Evolutionary conservation across 495 filamentous ascomycete species (phyloP).

Genomic region (Podospora appendiculata): DNA sequence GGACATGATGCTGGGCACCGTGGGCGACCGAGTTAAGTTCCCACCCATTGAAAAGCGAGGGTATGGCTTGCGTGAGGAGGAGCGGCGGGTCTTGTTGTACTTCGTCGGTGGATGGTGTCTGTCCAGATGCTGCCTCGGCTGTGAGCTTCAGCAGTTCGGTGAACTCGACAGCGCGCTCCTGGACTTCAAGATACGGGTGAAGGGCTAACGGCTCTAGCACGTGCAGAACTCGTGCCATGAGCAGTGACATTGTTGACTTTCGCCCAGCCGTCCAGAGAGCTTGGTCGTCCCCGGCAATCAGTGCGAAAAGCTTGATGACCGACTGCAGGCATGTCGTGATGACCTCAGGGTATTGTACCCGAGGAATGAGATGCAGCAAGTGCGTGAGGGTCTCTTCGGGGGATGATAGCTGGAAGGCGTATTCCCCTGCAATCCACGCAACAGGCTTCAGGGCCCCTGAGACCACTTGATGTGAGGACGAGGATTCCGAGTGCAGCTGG

Average conservation of each 20-base stretch:
- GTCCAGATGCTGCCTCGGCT: slow-evolving; percentile 66
- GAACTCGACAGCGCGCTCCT: slow-evolving; percentile 90
- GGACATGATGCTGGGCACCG: slow-evolving; percentile 80
- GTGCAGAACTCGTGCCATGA: slow-evolving; percentile 71
- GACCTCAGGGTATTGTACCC: slow-evolving; percentile 46
- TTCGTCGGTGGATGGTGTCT: slow-evolving; percentile 45
- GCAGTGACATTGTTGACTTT: slow-evolving; percentile 61
- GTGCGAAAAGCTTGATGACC: slow-evolving; percentile 71
- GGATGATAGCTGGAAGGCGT: slow-evolving; percentile 55
- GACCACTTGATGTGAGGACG: slow-evolving; percentile 25
- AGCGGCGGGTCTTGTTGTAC: slow-evolving; percentile 60
- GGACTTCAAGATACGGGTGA: slow-evolving; percentile 88
- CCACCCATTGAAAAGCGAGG: slow-evolving; percentile 72
- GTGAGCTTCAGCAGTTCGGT: slow-evolving; percentile 80
- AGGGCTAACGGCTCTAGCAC: slow-evolving; percentile 68
- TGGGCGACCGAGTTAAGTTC: slow-evolving; percentile 86
- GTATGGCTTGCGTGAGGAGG: slow-evolving; percentile 80
- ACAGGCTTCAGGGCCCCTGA: slow-evolving; percentile 61
- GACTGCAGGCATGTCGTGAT: slow-evolving; percentile 80
- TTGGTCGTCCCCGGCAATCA: slow-evolving; percentile 49
- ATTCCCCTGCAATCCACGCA: slow-evolving; percentile 86
- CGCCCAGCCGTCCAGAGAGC: slow-evolving; percentile 54
- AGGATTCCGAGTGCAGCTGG: slow-evolving; percentile 33
- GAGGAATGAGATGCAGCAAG: slow-evolving; percentile 60
- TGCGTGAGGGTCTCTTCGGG: slow-evolving; percentile 60